Conservation (phyloP, 2,329 filamentous ascomycete species). For the Calonectria honghensis region DNA sequence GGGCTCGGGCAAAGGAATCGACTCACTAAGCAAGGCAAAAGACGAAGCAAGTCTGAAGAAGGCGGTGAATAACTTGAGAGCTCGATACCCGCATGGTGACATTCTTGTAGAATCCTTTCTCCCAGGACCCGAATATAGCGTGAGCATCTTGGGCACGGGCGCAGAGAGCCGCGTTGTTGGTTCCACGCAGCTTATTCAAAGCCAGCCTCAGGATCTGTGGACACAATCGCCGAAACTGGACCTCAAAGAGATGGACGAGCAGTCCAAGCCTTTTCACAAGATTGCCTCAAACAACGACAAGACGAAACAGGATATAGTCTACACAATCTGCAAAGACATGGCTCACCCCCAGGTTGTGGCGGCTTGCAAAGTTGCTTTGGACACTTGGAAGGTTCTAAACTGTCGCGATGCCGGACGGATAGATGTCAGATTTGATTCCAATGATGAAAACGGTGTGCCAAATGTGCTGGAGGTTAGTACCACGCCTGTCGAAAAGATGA, state of each 20-base stretch:
- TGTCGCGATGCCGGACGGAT: neutral
- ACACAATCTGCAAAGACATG: neutral
- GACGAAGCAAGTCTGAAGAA: neutral
- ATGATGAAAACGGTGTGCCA: neutral
- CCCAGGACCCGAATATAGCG: neutral
- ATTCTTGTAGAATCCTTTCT: neutral
- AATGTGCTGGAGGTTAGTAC: neutral
- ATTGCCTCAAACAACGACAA: neutral
- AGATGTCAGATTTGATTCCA: neutral
- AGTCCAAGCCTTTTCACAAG: neutral
- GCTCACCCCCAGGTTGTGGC: neutral
- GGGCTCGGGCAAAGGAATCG: neutral
- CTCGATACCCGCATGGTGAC: neutral
- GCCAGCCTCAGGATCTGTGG: neutral
- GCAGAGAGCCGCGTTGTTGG: neutral
- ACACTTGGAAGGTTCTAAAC: neutral
- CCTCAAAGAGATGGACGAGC: neutral
- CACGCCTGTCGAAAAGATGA: neutral
- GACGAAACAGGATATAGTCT: neutral
- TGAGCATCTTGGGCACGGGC: neutral
- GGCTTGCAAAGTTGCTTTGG: neutral
- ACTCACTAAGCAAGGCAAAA: neutral
- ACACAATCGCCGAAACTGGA: neutral
- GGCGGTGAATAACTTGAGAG: neutral
- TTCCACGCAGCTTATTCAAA: neutral